phyloP scores from a whole-genome alignment of 208 protist genomes.

The Trypanosoma avium region DNA sequence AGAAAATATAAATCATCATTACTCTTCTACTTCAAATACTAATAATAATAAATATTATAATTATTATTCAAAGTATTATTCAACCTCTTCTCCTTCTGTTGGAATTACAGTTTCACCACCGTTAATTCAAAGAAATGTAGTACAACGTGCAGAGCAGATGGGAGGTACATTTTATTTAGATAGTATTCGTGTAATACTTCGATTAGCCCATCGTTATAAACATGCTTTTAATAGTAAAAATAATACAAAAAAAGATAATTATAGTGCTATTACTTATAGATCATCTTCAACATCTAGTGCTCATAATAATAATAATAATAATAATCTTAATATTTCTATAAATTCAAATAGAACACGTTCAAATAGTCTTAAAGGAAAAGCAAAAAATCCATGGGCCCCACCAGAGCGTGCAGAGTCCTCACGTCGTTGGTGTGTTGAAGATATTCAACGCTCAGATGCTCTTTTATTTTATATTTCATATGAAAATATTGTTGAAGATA shows the following conservation, averaged over 20 bases:
- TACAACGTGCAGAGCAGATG: conserved; percentile 37
- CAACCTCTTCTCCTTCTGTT: background rate
- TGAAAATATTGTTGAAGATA: conserved; percentile 41
- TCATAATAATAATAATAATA: background rate
- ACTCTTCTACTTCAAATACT: background rate
- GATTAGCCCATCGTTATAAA: conserved; percentile 54
- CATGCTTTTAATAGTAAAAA: conserved; percentile 3
- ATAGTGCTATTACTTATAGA: too few relatives aligned
- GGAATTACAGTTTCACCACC: background rate
- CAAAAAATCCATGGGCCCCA: conserved; percentile 44
- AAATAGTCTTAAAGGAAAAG: conserved; percentile 21
- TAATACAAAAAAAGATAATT: too few relatives aligned
- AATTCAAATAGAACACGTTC: conserved; percentile 1
- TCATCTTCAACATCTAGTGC: too few relatives aligned
- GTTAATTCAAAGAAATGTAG: conserved; percentile 17
- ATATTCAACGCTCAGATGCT: conserved; percentile 47
- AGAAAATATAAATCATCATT: background rate
- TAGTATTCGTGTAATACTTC: conserved; percentile 54
- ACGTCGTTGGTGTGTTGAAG: conserved; percentile 45
- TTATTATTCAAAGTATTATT: background rate
- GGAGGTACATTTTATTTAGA: conserved; percentile 47
- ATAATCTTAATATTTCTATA: background rate
- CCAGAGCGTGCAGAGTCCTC: conserved; percentile 18
- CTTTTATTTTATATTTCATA: conserved; percentile 50
- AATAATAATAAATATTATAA: background rate